Conservation (phyloP, 2,329 filamentous ascomycete genomes). For the Fusarium aywerte region DNA sequence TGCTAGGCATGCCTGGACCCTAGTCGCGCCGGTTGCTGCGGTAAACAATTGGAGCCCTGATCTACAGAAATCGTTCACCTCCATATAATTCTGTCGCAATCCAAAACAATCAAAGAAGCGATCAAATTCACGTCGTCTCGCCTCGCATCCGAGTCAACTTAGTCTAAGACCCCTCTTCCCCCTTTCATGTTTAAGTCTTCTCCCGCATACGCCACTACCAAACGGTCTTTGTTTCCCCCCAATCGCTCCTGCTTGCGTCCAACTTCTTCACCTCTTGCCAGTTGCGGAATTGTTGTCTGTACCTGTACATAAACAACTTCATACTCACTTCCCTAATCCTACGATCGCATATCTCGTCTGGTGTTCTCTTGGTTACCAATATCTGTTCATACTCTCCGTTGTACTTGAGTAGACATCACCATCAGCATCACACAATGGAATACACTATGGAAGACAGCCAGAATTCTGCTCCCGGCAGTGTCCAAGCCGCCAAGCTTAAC, state of each 20-base stretch:
- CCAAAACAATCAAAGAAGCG: constrained; percentile 27
- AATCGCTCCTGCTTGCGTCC: constrained; percentile 29
- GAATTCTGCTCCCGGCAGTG: constrained; percentile 72
- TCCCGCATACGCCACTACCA: constrained; percentile 19
- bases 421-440: constrained; percentile 50
- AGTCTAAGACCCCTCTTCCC: constrained; percentile 4
- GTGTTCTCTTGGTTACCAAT: constrained; percentile 16
- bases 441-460: constrained; percentile 68
- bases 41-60: constrained; percentile 45
- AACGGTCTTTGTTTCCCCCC: constrained; percentile 10
- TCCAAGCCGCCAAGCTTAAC: constrained; percentile 70
- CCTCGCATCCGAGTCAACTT: constrained; percentile 12
- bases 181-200: constrained; percentile 1
- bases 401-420: constrained; percentile 11
- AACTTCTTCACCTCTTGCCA: constrained; percentile 35
- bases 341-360: constrained; percentile 3
- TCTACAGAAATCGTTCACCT: constrained; percentile 28
- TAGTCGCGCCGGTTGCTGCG: constrained; percentile 47
- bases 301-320: constrained; percentile 27
- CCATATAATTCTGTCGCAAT: constrained; percentile 19
- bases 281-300: constrained; percentile 37
- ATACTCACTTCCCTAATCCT: constrained; percentile 13
- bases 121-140: constrained; percentile 13
- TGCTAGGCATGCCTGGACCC: constrained; percentile 11
- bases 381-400: constrained; percentile 13